Conservation (phyloP, 2,329 filamentous ascomycete genomes). For the Colletotrichum brevisporum region DNA sequence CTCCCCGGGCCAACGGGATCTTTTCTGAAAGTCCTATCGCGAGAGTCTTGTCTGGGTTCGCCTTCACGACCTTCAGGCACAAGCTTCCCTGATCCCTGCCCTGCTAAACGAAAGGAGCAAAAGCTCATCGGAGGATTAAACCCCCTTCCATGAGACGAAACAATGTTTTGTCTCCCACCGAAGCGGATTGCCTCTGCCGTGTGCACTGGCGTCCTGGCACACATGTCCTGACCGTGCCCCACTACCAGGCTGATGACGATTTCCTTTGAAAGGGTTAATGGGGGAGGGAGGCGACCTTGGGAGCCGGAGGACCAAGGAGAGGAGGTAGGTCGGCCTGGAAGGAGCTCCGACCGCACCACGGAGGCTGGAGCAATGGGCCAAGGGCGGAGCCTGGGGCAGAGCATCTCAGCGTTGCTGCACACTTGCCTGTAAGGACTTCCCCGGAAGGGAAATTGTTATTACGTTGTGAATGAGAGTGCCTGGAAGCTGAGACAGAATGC, state of each 20-base stretch:
- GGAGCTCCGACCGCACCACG: too few species aligned
- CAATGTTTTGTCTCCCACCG: constrained; percentile 34
- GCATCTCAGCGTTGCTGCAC: too few species aligned
- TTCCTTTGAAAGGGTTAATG: not conserved
- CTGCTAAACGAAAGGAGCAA: constrained; percentile 8
- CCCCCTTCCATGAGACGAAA: constrained; percentile 19
- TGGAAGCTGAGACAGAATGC: too few species aligned
- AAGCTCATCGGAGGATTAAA: constrained; percentile 29
- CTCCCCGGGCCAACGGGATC: too few species aligned
- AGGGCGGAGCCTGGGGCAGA: too few species aligned
- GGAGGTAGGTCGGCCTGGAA: not conserved
- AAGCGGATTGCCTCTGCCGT: constrained; percentile 27
- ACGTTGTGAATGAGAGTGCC: too few species aligned
- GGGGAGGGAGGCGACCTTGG: not conserved
- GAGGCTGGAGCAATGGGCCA: too few species aligned
- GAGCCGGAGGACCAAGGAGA: not conserved
- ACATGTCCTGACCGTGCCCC: not conserved
- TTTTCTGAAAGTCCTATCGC: not conserved
- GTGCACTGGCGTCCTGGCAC: not conserved
- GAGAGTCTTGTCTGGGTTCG: constrained; percentile 2
- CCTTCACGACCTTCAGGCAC: not conserved
- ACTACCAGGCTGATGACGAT: constrained; percentile 4
- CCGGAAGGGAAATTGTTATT: too few species aligned
- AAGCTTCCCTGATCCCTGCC: constrained; percentile 19
- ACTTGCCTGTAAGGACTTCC: too few species aligned